Evolutionary conservation across 176 grass and related monocot genomes (phyloP).

Genomic region (Saccharum spontaneum): DNA sequence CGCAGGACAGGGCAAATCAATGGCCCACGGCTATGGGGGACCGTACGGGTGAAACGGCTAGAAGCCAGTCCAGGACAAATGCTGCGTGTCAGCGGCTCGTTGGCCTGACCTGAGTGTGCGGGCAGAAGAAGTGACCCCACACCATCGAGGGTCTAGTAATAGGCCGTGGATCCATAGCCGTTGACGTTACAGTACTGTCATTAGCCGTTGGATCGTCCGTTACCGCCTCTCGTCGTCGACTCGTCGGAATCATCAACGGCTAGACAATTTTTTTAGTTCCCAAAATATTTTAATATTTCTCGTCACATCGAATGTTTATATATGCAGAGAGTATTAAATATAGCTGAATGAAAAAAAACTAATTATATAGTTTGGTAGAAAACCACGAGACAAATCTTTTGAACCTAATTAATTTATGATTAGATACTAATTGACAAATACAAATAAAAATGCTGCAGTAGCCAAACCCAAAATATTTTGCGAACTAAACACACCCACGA

Average conservation of each 20-base stretch:
- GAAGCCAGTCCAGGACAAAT: background rate
- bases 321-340: too few relatives aligned
- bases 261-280: background rate
- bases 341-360: too few relatives aligned
- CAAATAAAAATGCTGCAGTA: too few relatives aligned
- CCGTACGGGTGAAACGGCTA: conserved; percentile 38
- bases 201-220: background rate
- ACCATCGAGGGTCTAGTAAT: background rate
- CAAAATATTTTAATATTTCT: too few relatives aligned
- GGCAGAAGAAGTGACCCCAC: background rate
- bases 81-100: background rate
- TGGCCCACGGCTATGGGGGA: background rate
- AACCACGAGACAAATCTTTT: too few relatives aligned
- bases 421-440: too few relatives aligned
- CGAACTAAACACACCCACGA: background rate
- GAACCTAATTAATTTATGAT: too few relatives aligned
- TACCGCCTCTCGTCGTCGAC: background rate
- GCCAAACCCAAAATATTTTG: too few relatives aligned
- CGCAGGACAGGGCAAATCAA: conserved; percentile 19
- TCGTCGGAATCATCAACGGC: conserved; percentile 8
- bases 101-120: background rate
- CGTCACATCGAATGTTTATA: too few relatives aligned
- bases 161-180: conserved; percentile 25
- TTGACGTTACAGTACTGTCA: conserved; percentile 5
- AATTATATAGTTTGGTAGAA: too few relatives aligned